Base-by-base conservation (phyloP, 805 yeast genomes). In the Diddensiella transvaalensis region DNA sequence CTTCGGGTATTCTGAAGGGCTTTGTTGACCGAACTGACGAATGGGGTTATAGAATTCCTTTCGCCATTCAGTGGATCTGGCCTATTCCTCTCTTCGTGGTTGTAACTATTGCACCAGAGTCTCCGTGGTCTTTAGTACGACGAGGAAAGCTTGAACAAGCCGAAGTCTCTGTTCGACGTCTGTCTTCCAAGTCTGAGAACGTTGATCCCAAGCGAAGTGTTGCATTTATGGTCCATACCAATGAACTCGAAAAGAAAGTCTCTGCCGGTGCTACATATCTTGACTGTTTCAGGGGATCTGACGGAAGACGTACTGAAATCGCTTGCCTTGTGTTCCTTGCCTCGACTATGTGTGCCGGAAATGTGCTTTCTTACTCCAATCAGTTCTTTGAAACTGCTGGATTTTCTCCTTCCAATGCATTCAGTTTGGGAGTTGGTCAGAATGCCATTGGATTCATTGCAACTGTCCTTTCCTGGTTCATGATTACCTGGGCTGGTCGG, bases 41-140 rank as follows among this genome's bases (percentile, higher is more conserved):
- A 10, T 42, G 50, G 48, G 32, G 47, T n/a, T 53, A 36, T 32
- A 39, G 49, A 35, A 44, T 53, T 32, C 54, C 54, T 10, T 51
- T 53, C 42, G 54, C 54, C 15, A 17, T 53, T 8, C 56, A 53
- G 39, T 53, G 56, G 56, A 30, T 48, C n/a, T 53, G 54, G 54
- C 52, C 52, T 3, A 18, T 48, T 24, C 58, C 53, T 22, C 46
- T 54, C 33, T 40, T 44, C 35, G 36, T 52, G 29, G 41, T 40
- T 15, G 51, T 73, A 76, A 13, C 81, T 80, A 33, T 74, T 35
- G 84, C 83, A 10, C 66, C 66, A 4, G 83, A 79, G 48, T 75
- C 80, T 6, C 84, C 84, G 23, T 74, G 78, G 74, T 79, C 79
- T 77, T 61, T 77, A 40, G 71, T 74, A 2, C 69, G 71, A 47